Percentiles rank a stretch among this genome's conserved stretches.
Evolutionary conservation across 208 protist species (phyloP).

Genomic region (Plasmodiophora brassicae): DNA sequence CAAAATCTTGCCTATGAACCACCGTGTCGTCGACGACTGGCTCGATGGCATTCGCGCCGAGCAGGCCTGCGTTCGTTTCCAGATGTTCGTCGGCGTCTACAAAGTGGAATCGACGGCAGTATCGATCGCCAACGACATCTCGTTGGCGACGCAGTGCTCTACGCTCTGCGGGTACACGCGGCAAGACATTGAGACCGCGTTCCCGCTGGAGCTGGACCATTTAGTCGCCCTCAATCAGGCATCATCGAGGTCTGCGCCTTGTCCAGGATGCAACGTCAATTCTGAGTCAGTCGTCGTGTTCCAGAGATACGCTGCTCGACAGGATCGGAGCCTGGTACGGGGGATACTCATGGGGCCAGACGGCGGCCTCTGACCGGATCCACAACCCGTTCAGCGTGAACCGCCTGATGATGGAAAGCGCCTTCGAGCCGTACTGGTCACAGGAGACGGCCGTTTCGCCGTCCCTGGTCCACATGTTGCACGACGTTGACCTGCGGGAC

Average conservation of each 20-base stretch:
- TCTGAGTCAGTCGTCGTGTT: too few relatives aligned
- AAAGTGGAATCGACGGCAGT: not conserved
- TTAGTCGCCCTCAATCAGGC: not conserved
- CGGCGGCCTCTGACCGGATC: not conserved
- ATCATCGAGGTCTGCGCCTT: not conserved
- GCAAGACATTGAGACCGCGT: not conserved
- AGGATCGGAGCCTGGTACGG: not conserved
- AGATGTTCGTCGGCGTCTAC: not conserved
- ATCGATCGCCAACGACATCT: not conserved
- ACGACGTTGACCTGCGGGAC: too few relatives aligned
- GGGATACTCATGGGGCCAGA: not conserved
- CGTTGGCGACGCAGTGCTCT: not conserved
- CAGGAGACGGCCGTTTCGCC: not conserved
- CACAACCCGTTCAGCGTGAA: conserved; percentile 4
- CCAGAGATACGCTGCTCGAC: not conserved
- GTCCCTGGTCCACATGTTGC: too few relatives aligned
- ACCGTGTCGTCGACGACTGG: not conserved
- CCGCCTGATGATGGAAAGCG: not conserved
- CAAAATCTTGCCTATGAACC: too few relatives aligned
- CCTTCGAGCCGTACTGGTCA: not conserved
- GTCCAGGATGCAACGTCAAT: too few relatives aligned
- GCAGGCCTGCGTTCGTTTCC: not conserved
- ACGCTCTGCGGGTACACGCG: not conserved
- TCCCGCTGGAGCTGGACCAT: not conserved
- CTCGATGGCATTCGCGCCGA: not conserved